Conservation (phyloP, 306 rosid genomes). For the Vicia faba region DNA sequence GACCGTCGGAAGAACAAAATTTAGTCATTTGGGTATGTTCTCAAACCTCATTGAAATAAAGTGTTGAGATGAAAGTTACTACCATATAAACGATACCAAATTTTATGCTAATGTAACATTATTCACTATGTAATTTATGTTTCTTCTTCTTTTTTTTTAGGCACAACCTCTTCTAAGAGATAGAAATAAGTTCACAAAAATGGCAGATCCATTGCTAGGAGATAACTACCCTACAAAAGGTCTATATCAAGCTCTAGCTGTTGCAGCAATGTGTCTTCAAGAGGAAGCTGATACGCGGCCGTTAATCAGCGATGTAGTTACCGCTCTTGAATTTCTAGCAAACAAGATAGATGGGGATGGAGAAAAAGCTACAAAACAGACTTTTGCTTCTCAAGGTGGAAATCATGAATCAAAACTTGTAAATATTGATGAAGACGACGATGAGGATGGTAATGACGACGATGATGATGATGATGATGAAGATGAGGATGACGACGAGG, state of each 20-base stretch:
- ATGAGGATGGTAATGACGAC: rapidly evolving
- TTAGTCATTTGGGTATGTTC: conserved; percentile 78
- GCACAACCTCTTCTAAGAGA: conserved; percentile 82
- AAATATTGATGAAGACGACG: background rate
- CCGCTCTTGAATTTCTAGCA: conserved; percentile 65
- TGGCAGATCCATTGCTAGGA: conserved; percentile 75
- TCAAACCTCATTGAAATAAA: background rate
- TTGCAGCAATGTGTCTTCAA: conserved; percentile 92
- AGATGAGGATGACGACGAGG: background rate
- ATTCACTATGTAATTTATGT: background rate
- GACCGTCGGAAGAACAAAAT: conserved; percentile 69
- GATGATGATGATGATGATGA: rapidly evolving
- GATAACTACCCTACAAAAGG: conserved; percentile 61
- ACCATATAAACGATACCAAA: background rate
- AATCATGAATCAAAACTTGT: conserved; percentile 14
- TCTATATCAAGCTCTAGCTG: conserved; percentile 87
- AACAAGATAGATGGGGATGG: conserved; percentile 34
- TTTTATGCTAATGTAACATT: background rate
- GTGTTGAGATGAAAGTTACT: background rate
- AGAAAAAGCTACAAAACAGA: conserved; percentile 1
- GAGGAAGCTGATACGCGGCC: conserved; percentile 81
- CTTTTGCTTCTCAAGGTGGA: conserved; percentile 15
- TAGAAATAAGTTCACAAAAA: conserved; percentile 59
- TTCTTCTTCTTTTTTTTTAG: conserved; percentile 44
- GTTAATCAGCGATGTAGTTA: conserved; percentile 79